Percentiles rank a stretch among this genome's conserved stretches.
phyloP scores from a whole-genome alignment of 768 basidiomycete genomes.

The Tulasnella sp. region DNA sequence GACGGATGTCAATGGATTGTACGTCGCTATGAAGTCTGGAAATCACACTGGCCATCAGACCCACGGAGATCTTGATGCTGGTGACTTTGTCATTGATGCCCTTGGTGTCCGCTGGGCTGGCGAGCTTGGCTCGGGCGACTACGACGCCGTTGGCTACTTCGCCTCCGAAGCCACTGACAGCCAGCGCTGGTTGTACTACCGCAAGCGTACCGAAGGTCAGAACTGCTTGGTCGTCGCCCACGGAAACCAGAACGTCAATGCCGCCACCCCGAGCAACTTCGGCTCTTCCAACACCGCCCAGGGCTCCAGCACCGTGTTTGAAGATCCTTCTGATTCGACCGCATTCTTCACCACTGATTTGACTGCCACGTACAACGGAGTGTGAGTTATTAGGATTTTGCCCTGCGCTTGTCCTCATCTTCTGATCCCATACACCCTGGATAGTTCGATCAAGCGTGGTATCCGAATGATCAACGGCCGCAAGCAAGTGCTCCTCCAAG shows the following conservation, averaged over 20 bases:
- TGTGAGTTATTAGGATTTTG: constrained; percentile 1
- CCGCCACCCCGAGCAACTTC: constrained; percentile 50
- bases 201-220: constrained; percentile 95
- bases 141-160: constrained; percentile 73
- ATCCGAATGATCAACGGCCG: constrained; percentile 75
- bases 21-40: constrained; percentile 85
- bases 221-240: constrained; percentile 78
- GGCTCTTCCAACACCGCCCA: constrained; percentile 54
- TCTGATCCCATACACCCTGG: constrained; percentile 27
- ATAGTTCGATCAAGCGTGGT: constrained; percentile 72
- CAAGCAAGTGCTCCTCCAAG: constrained; percentile 84
- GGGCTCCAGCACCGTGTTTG: constrained; percentile 74
- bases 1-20: constrained; percentile 79
- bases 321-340: constrained; percentile 55
- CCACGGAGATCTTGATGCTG: constrained; percentile 89
- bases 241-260: constrained; percentile 68
- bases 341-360: constrained; percentile 78
- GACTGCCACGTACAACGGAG: constrained; percentile 60
- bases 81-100: constrained; percentile 93
- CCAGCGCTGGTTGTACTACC: constrained; percentile 83
- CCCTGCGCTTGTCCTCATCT: not conserved
- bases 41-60: constrained; percentile 76
- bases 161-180: constrained; percentile 57
- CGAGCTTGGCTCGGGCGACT: constrained; percentile 86
- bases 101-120: constrained; percentile 92